These are phyloP conservation scores for Aspergillus sp. DNA, from an alignment of 2,329 filamentous ascomycete genomes.

Conservation along the genomic window DNA sequence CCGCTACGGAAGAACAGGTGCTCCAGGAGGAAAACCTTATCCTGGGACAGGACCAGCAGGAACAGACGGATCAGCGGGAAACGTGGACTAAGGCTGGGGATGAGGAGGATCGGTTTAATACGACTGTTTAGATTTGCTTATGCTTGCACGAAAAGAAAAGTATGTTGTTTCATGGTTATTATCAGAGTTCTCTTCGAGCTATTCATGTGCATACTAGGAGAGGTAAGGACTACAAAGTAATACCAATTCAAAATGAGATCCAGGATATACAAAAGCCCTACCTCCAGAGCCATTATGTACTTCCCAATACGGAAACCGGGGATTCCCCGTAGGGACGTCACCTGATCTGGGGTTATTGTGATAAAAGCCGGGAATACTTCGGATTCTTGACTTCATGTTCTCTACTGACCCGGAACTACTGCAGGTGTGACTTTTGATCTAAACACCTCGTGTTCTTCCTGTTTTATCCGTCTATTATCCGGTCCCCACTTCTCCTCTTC, in stretches of 20 bases:
- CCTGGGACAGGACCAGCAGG: constrained; percentile 34
- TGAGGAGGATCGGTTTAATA: constrained; percentile 41
- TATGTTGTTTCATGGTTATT: too few relatives aligned
- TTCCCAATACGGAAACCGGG: too few relatives aligned
- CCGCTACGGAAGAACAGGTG: constrained; percentile 22
- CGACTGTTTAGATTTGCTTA: constrained; percentile 33
- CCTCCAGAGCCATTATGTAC: too few relatives aligned
- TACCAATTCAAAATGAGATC: too few relatives aligned
- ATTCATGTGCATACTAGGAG: too few relatives aligned
- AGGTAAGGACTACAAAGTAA: too few relatives aligned
- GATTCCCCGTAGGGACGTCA: too few relatives aligned
- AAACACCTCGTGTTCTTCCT: background rate
- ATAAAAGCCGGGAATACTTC: too few relatives aligned
- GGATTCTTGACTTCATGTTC: background rate
- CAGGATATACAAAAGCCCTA: too few relatives aligned
- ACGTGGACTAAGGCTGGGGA: constrained; percentile 38
- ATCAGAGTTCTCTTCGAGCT: too few relatives aligned
- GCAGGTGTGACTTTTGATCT: background rate
- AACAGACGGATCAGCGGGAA: constrained; percentile 33
- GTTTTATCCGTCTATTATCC: background rate
- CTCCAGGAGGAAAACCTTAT: constrained; percentile 33
- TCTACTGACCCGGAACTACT: background rate
- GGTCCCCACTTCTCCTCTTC: background rate
- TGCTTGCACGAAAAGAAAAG: background rate
- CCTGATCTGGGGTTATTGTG: too few relatives aligned